Percentiles rank a stretch among this genome's conserved stretches.
These are phyloP conservation scores for Alternaria consortialis DNA, from an alignment of 2,329 filamentous ascomycete genomes.

Conservation along the genomic window DNA sequence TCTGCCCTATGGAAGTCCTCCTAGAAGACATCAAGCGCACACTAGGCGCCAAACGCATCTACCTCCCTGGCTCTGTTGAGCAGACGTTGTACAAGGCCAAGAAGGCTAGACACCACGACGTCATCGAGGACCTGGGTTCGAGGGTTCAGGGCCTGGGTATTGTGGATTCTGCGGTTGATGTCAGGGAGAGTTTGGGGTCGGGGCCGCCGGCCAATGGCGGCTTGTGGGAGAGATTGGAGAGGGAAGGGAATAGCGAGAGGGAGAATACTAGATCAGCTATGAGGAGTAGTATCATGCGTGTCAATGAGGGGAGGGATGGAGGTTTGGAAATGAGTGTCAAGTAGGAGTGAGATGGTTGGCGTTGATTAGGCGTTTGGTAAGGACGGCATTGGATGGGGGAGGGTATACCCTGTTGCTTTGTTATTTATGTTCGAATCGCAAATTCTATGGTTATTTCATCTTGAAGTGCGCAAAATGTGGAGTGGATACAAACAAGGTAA, in stretches of 20 bases:
- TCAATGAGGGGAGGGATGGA: slow-evolving; percentile 28
- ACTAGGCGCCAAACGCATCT: slow-evolving; percentile 74
- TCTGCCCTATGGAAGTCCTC: slow-evolving; percentile 93
- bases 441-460: neutral
- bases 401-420: neutral
- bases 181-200: slow-evolving; percentile 7
- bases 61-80: slow-evolving; percentile 68
- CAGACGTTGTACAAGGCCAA: slow-evolving; percentile 28
- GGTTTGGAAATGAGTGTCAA: slow-evolving; percentile 20
- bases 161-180: slow-evolving; percentile 38
- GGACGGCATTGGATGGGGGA: neutral
- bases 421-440: neutral
- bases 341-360: neutral
- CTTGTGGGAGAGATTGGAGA: neutral
- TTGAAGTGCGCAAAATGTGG: neutral
- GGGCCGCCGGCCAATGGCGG: neutral
- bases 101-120: slow-evolving; percentile 15
- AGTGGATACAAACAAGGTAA: neutral
- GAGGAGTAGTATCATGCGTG: slow-evolving; percentile 6
- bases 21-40: slow-evolving; percentile 85
- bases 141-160: slow-evolving; percentile 44
- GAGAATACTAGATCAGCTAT: neutral
- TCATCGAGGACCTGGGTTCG: slow-evolving; percentile 34
- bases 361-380: neutral
- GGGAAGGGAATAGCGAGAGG: neutral